A percentile compares a stretch with the other conserved stretches of the same genome.
Conservation (phyloP, 2,329 filamentous ascomycete genomes). For the Ceratocystis colombiana region DNA sequence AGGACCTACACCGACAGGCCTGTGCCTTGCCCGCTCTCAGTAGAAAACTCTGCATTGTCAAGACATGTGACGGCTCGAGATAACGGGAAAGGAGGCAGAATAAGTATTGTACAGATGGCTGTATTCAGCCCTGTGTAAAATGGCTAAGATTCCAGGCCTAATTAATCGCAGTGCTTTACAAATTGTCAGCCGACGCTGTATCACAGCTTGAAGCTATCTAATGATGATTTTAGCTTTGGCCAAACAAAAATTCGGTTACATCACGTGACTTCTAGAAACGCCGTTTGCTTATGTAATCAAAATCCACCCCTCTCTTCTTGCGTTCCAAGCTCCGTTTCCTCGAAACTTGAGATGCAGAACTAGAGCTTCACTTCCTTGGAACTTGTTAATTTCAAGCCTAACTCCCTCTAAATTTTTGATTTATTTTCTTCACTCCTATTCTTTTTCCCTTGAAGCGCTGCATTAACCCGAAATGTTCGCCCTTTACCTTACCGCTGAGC, state of each 20-base stretch:
- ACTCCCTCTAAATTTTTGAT: background rate
- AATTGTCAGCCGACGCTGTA: background rate
- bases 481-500: conserved; percentile 56
- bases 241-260: background rate
- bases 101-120: background rate
- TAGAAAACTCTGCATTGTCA: conserved; percentile 56
- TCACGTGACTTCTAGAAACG: conserved; percentile 1
- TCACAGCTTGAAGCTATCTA: background rate
- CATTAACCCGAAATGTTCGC: conserved; percentile 46
- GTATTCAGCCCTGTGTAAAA: background rate
- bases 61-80: background rate
- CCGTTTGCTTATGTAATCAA: background rate
- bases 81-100: background rate
- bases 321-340: conserved; percentile 1
- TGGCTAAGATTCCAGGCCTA: background rate
- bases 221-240: background rate
- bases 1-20: conserved; percentile 53
- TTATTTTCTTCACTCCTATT: background rate
- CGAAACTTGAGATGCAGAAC: background rate
- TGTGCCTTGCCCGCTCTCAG: conserved; percentile 54
- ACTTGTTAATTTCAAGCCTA: background rate
- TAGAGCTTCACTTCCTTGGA: background rate
- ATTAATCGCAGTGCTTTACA: background rate
- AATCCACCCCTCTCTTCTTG: conserved; percentile 4
- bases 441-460: background rate